Evolutionary conservation across 768 basidiomycete species (phyloP).

Genomic region (Termitomyces sp.): DNA sequence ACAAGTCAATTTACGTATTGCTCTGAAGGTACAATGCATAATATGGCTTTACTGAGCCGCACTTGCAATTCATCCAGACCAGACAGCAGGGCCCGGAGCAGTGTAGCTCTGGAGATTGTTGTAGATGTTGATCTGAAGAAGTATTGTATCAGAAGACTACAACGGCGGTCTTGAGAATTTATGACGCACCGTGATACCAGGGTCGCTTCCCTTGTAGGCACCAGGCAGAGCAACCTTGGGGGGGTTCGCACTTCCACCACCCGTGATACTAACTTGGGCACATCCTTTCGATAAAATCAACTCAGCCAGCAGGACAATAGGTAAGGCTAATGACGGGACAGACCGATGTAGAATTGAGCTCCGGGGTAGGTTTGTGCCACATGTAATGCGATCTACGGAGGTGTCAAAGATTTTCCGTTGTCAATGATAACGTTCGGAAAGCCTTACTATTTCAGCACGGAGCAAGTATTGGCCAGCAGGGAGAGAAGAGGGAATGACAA

Average conservation of each 20-base stretch:
- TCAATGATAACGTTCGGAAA: not conserved
- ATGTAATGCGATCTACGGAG: conserved; percentile 32
- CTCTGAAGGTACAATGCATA: not conserved
- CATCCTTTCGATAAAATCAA: conserved; percentile 31
- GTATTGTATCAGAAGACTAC: not conserved
- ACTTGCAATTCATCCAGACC: conserved; percentile 33
- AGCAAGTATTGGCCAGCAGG: conserved; percentile 52
- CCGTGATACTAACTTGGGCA: conserved; percentile 46
- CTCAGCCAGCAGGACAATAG: not conserved
- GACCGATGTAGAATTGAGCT: conserved; percentile 49
- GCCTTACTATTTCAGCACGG: conserved; percentile 45
- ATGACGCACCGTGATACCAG: conserved; percentile 44
- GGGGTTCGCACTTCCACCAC: conserved; percentile 45
- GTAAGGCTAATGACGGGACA: not conserved
- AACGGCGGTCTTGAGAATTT: not conserved
- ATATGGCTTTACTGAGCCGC: not conserved
- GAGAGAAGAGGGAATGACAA: conserved; percentile 43
- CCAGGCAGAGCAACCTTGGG: conserved; percentile 50
- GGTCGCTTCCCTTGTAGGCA: conserved; percentile 44
- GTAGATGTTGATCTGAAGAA: conserved; percentile 46
- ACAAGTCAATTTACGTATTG: not conserved
- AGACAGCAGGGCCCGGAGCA: conserved; percentile 36
- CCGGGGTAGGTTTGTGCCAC: conserved; percentile 45
- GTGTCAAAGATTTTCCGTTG: not conserved
- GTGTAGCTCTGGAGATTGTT: conserved; percentile 57